Conservation (phyloP, 139 green algal genomes). For the Chlamydomonas schloesseri region DNA sequence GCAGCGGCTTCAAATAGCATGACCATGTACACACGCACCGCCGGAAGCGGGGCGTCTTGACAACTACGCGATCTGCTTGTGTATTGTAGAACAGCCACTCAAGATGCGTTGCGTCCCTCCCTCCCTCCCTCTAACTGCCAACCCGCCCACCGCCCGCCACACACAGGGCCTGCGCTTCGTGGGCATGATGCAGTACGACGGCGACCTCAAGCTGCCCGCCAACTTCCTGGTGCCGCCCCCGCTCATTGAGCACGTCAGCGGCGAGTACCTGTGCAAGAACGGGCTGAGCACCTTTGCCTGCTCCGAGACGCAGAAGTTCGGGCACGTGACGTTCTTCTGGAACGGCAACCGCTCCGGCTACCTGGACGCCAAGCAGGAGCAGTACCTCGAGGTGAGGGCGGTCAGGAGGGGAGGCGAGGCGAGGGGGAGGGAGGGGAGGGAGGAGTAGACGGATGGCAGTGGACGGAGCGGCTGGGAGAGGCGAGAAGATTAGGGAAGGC, state of each 20-base stretch:
- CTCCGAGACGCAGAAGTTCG: conserved; percentile 97
- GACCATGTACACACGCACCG: too few relatives aligned
- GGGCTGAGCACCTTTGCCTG: conserved; percentile 92
- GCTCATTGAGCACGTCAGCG: conserved; percentile 78
- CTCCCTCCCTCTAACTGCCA: too few relatives aligned
- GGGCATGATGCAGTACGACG: conserved; percentile 98
- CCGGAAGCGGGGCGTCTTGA: too few relatives aligned
- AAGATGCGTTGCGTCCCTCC: too few relatives aligned
- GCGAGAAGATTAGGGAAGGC: too few relatives aligned
- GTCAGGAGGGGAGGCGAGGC: not conserved
- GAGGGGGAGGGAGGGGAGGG: not conserved
- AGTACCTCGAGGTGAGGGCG: conserved; percentile 81
- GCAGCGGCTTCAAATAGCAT: too few relatives aligned
- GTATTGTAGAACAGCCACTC: too few relatives aligned
- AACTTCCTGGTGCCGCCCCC: conserved; percentile 95
- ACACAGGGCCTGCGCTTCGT: conserved; percentile 83
- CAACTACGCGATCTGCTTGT: too few relatives aligned
- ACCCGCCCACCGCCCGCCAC: too few relatives aligned
- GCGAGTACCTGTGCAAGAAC: conserved; percentile 91
- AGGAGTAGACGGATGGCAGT: too few relatives aligned
- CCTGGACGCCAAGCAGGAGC: conserved; percentile 92
- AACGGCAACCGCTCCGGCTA: conserved; percentile 97
- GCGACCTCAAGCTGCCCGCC: conserved; percentile 94
- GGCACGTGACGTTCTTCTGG: conserved; percentile 98
- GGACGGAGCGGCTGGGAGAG: too few relatives aligned